Conservation (phyloP, 2,329 filamentous ascomycete genomes). For the Myriosclerotinia duriaeana region DNA sequence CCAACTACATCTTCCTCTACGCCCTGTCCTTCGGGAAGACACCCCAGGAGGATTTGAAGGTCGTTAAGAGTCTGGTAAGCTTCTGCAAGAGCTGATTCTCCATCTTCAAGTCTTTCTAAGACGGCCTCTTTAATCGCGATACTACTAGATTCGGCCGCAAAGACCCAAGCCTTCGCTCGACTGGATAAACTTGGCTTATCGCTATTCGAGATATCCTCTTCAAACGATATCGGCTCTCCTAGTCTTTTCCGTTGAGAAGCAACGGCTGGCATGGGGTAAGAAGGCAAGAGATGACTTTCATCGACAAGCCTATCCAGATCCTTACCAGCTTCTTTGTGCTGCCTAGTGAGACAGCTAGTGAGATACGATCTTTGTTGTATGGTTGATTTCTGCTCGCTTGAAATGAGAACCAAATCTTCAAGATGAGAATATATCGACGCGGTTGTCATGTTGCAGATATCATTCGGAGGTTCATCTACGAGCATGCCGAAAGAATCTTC, state of each 20-base stretch:
- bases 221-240: conserved; percentile 46
- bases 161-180: conserved; percentile 57
- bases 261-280: conserved; percentile 48
- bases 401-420: conserved; percentile 52
- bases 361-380: conserved; percentile 61
- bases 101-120: conserved; percentile 59
- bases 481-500: conserved; percentile 7
- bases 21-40: conserved; percentile 18
- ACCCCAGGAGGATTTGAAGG: conserved; percentile 51
- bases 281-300: conserved; percentile 60
- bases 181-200: conserved; percentile 45
- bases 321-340: conserved; percentile 52
- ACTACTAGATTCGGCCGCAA: conserved; percentile 60
- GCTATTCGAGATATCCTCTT: conserved; percentile 45
- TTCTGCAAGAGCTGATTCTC: conserved; percentile 55
- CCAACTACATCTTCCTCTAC: conserved; percentile 3
- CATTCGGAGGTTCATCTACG: conserved; percentile 15
- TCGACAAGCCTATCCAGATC: conserved; percentile 55
- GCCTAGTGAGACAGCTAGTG: conserved; percentile 50
- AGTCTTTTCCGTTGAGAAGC: conserved; percentile 28
- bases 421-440: conserved; percentile 55
- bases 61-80: conserved; percentile 52
- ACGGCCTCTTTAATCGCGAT: conserved; percentile 58
- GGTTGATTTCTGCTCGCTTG: conserved; percentile 56
- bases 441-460: conserved; percentile 19